Conservation (phyloP, 371 early-diverging fungal species). For the Synchytrium microbalum region DNA sequence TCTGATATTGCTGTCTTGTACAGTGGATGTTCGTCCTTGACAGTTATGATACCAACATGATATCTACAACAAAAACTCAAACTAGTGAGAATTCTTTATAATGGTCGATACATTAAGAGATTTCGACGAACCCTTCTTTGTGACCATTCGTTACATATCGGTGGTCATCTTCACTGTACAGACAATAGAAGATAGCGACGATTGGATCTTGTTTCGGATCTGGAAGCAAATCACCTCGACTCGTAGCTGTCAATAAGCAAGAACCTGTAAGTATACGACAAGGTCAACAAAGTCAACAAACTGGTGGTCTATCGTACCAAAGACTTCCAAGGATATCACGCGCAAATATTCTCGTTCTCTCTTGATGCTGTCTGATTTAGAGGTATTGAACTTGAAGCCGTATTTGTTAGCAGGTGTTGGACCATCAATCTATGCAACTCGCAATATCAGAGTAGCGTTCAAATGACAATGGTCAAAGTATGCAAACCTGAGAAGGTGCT, state of each 20-base stretch:
- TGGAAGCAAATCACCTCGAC: constrained; percentile 44
- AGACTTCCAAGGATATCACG: constrained; percentile 32
- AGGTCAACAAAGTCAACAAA: constrained; percentile 20
- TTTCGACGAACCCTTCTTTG: constrained; percentile 30
- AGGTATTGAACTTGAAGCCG: constrained; percentile 50
- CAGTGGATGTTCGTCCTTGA: constrained; percentile 24
- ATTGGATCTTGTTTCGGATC: constrained; percentile 51
- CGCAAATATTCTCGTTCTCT: constrained; percentile 31
- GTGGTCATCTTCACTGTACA: constrained; percentile 24
- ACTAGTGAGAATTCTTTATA: constrained; percentile 3
- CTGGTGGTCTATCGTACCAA: constrained; percentile 29
- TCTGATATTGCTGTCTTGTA: constrained; percentile 32
- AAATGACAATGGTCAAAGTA: too few species aligned
- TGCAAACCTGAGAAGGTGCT: too few species aligned
- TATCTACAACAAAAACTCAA: constrained; percentile 18
- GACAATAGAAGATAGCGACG: constrained; percentile 49
- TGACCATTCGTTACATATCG: constrained; percentile 33
- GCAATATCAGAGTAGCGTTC: constrained; percentile 5
- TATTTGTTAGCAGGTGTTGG: constrained; percentile 49
- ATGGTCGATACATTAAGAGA: constrained; percentile 21
- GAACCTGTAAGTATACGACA: neutral
- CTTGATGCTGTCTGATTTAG: constrained; percentile 21
- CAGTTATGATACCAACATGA: constrained; percentile 33
- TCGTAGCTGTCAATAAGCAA: constrained; percentile 20
- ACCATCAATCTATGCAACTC: constrained; percentile 37